These are phyloP conservation scores for Eurotiales sp. DNA, from an alignment of 2,329 filamentous ascomycete species.

Conservation along the genomic window DNA sequence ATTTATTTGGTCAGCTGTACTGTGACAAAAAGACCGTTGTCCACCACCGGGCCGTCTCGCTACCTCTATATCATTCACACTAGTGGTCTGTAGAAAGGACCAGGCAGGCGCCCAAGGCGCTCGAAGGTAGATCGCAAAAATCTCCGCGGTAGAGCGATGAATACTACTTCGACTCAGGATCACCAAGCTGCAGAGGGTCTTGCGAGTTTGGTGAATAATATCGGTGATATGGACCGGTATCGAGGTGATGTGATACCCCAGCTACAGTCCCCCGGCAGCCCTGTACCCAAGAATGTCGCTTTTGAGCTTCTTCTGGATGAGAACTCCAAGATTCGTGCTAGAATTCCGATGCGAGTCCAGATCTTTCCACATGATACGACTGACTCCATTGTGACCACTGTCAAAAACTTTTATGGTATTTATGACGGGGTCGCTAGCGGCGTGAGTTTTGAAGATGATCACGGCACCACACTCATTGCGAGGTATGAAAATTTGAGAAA, in stretches of 20 bases:
- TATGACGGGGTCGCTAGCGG: conserved; percentile 78
- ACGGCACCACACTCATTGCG: conserved; percentile 87
- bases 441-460: conserved; percentile 90
- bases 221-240: conserved; percentile 25
- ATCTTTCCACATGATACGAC: conserved; percentile 96
- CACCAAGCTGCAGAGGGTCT: conserved; percentile 19
- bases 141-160: conserved; percentile 30
- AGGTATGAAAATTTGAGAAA: conserved; percentile 93
- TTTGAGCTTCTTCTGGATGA: conserved; percentile 61
- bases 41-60: neutral
- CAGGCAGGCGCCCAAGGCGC: conserved; percentile 16
- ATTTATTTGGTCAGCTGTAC: neutral
- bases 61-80: conserved; percentile 1
- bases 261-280: conserved; percentile 35
- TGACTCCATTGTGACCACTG: conserved; percentile 94
- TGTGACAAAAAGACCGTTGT: conserved; percentile 1
- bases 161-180: conserved; percentile 32
- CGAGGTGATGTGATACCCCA: conserved; percentile 25
- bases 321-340: conserved; percentile 55
- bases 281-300: conserved; percentile 57
- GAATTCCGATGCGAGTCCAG: conserved; percentile 67
- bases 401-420: conserved; percentile 98
- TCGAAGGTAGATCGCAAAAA: conserved; percentile 10
- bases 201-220: conserved; percentile 31
- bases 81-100: conserved; percentile 7